Base-by-base conservation (phyloP, 148 eudicot species). In the Rhododendron molle region DNA sequence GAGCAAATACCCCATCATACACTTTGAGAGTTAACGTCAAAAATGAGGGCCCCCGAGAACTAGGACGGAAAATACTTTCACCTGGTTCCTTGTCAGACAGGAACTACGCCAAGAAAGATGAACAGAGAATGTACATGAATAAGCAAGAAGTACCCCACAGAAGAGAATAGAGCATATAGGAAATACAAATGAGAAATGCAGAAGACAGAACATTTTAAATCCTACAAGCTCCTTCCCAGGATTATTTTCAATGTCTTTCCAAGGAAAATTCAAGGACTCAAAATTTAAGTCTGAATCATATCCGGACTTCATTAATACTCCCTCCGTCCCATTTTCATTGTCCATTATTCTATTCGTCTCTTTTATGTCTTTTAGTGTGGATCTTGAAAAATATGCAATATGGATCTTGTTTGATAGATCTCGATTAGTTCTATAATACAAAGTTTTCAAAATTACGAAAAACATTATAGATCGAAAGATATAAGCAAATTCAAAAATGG, bases 1-100 rank as follows among this genome's bases (percentile, higher is more conserved):
- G 95, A 81, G 99, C 98, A 89, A 89, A 97, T 34, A 97, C 95
- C 38, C 95, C 98, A 85, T 97, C 96, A 89, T 93, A 94, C 65
- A 95, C 90, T 89, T 97, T 95, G 72, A 95, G 89, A 43, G 99
- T 94, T 90, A 97, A 85, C 2, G 99, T 97, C 89, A 97, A 89
- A 89, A 82, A 91, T 38, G 96, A 92, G 46, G 96, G 96, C 76
- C 98, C 99, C 81, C 96, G 98, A 90, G 96, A 94, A 89, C 98
- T 95, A 67, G 99, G 98, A 82, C 99, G 98, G 38, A 95, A 83
- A 85, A 94, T 87, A 87, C 97, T 95, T 88, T 95, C 98, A 85
- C 99, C 99, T 44, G 97, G 95, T 52, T 95, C 99, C 90, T 93
- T 97, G 87, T 93, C 97, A 18, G 91, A 83, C 74, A 97, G 85